phyloP scores from a whole-genome alignment of 768 basidiomycete genomes.

The Boletellus ananas region DNA sequence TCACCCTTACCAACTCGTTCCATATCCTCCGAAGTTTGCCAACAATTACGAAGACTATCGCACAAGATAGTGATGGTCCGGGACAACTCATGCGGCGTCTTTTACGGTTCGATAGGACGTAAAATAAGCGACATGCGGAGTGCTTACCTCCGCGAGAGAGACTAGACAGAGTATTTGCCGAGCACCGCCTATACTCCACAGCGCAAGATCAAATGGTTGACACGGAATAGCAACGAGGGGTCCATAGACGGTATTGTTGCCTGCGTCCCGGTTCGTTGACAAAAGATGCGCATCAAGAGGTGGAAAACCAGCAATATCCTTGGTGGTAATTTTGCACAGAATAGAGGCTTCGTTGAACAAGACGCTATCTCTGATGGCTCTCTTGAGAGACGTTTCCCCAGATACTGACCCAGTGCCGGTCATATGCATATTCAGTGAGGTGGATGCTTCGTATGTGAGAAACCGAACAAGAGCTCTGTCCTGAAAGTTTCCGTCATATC shows the following conservation, averaged over 20 bases:
- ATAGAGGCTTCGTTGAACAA: constrained; percentile 38
- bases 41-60: constrained; percentile 77
- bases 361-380: constrained; percentile 40
- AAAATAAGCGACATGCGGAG: background rate
- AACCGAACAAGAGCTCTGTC: constrained; percentile 66
- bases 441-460: constrained; percentile 81
- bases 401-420: constrained; percentile 44
- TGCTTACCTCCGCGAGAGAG: constrained; percentile 65
- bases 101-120: background rate
- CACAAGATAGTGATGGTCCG: constrained; percentile 66
- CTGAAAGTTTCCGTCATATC: constrained; percentile 74
- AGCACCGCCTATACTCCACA: constrained; percentile 84
- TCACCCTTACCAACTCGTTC: constrained; percentile 71
- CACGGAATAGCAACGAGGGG: constrained; percentile 60
- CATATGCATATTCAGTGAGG: constrained; percentile 78
- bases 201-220: constrained; percentile 62
- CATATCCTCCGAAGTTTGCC: constrained; percentile 96
- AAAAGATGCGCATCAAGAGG: constrained; percentile 7
- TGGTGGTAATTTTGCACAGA: constrained; percentile 39
- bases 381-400: constrained; percentile 36
- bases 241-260: constrained; percentile 31
- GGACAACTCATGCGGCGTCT: constrained; percentile 78
- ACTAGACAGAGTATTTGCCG: constrained; percentile 70
- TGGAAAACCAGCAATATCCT: constrained; percentile 11
- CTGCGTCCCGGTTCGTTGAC: background rate